A percentile compares a stretch with the other conserved stretches of the same genome.
phyloP scores from a whole-genome alignment of 305 asterid genomes.

The Solanum chacoense region DNA sequence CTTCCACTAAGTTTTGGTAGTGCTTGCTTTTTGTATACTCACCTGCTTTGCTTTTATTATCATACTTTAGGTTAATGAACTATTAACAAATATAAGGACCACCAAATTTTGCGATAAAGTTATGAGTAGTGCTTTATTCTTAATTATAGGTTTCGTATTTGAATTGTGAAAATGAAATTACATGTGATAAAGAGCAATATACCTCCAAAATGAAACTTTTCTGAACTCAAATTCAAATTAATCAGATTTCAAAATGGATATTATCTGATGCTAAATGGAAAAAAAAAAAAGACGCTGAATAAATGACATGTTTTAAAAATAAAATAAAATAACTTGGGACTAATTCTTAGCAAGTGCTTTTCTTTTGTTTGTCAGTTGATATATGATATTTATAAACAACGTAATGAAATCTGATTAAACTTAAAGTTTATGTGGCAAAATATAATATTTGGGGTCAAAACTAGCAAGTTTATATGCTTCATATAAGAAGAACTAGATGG shows the following conservation, averaged over 20 bases:
- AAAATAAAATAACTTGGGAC: background rate
- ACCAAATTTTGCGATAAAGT: background rate
- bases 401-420: no score
- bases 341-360: background rate
- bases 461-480: background rate
- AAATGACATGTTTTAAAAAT: background rate
- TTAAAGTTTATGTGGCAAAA: background rate
- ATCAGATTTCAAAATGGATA: background rate
- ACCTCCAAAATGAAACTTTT: background rate
- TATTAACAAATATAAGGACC: background rate
- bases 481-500: background rate
- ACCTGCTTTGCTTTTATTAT: background rate
- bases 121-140: background rate
- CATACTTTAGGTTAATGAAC: background rate
- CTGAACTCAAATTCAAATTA: background rate
- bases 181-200: background rate
- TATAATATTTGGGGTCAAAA: background rate
- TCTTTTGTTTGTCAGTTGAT: no score
- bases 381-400: no score
- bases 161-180: background rate
- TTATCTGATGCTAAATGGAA: accelerated
- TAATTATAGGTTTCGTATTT: accelerated
- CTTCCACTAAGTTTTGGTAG: background rate
- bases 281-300: accelerated
- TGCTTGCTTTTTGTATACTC: conserved; percentile 3